Percentiles rank a stretch among this genome's conserved stretches.
Conservation (phyloP, 805 yeast genomes). For the Scheffersomyces ergatensis region DNA sequence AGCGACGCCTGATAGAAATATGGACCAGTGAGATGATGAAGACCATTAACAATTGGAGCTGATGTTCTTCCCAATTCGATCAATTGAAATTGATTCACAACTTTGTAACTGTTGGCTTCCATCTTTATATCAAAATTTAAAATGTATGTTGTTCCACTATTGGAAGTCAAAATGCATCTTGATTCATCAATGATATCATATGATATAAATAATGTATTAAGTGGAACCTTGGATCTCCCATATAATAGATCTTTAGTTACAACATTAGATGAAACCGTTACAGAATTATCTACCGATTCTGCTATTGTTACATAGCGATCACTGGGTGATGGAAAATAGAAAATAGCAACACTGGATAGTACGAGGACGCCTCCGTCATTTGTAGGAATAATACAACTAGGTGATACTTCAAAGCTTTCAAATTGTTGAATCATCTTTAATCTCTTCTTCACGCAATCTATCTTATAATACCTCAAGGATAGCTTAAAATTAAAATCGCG, state of each 20-base stretch:
- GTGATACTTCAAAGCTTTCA: constrained; percentile 28
- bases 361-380: constrained; percentile 25
- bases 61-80: constrained; percentile 28
- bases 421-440: constrained; percentile 18
- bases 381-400: constrained; percentile 21
- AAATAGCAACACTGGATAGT: constrained; percentile 20
- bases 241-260: constrained; percentile 16
- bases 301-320: not conserved
- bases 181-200: constrained; percentile 22
- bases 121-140: constrained; percentile 14
- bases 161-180: constrained; percentile 25
- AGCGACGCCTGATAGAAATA: constrained; percentile 28
- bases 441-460: constrained; percentile 6
- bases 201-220: constrained; percentile 1
- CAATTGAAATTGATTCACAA: constrained; percentile 14
- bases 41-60: constrained; percentile 20
- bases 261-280: constrained; percentile 3
- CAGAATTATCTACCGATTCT: not conserved
- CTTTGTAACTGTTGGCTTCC: not conserved
- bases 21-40: constrained; percentile 20
- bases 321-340: constrained; percentile 22
- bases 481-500: constrained; percentile 32
- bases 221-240: not conserved
- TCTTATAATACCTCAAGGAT: constrained; percentile 27
- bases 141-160: constrained; percentile 26